These are phyloP conservation scores for Flaveria ramosissima DNA, from an alignment of 129 eudicot genomes.

Conservation along the genomic window DNA sequence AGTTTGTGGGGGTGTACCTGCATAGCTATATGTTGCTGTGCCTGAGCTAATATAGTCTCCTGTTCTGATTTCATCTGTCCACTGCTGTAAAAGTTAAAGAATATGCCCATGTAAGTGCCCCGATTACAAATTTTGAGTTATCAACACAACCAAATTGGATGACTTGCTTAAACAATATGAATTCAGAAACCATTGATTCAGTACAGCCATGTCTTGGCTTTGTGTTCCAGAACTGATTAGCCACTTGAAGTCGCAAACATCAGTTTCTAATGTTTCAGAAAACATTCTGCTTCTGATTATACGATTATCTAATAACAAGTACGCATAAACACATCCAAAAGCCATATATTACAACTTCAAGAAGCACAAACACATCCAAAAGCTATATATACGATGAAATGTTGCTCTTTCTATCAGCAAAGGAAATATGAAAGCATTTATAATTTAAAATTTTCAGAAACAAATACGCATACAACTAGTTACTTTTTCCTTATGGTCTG, in stretches of 20 bases:
- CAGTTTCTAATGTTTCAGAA: neutral
- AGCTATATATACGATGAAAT: neutral
- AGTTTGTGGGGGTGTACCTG: constrained; percentile 44
- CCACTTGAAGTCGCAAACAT: neutral
- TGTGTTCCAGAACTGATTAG: neutral
- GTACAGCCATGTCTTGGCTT: neutral
- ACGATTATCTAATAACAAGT: neutral
- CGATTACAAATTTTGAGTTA: neutral
- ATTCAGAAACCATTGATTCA: neutral
- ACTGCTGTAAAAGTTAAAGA: constrained; percentile 44
- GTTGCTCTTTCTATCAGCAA: neutral
- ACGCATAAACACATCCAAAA: neutral
- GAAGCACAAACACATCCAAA: neutral
- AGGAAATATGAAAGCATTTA: neutral
- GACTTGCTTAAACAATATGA: neutral
- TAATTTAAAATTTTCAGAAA: neutral
- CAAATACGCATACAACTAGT: neutral
- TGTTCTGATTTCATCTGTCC: constrained; percentile 83
- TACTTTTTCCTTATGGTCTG: neutral
- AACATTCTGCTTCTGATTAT: neutral
- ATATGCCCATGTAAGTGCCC: neutral
- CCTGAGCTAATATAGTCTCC: constrained; percentile 72
- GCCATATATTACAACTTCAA: neutral
- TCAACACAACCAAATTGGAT: neutral
- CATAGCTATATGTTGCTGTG: constrained; percentile 86